phyloP scores from a whole-genome alignment of 176 grass and related monocot genomes.

The Ensete glaucum region DNA sequence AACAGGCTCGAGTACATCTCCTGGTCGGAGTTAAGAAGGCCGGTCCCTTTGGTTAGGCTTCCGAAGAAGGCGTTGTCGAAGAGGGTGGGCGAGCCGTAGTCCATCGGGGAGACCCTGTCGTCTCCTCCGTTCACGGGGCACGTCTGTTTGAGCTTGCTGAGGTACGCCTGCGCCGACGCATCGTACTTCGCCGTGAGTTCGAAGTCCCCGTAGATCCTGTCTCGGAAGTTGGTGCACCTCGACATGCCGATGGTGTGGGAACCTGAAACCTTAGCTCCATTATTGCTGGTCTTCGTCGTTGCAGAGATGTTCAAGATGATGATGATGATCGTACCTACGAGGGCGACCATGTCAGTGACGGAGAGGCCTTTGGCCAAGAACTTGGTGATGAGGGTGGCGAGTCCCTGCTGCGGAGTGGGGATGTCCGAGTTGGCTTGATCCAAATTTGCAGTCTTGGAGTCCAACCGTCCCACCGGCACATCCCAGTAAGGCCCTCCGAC shows the following conservation, averaged over 20 bases:
- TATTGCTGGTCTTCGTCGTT: neutral
- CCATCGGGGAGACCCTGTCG: slow-evolving; percentile 71
- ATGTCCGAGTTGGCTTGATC: slow-evolving; percentile 82
- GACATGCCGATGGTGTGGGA: slow-evolving; percentile 88
- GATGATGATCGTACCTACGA: slow-evolving; percentile 54
- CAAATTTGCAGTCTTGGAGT: slow-evolving; percentile 72
- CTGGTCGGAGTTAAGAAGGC: slow-evolving; percentile 95
- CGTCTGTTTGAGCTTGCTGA: slow-evolving; percentile 63
- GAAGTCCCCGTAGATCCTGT: slow-evolving; percentile 72
- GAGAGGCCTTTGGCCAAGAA: slow-evolving; percentile 89
- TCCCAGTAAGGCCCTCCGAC: slow-evolving; percentile 95
- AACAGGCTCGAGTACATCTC: slow-evolving; percentile 84
- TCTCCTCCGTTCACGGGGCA: slow-evolving; percentile 57
- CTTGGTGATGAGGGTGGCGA: slow-evolving; percentile 75
- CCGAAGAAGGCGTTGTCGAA: slow-evolving; percentile 92
- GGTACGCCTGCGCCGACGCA: slow-evolving; percentile 40
- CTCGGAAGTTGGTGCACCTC: slow-evolving; percentile 61
- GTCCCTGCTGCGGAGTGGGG: slow-evolving; percentile 64
- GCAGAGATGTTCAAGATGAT: neutral
- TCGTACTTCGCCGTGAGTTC: slow-evolving; percentile 53
- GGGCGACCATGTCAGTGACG: slow-evolving; percentile 88
- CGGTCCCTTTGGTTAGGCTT: slow-evolving; percentile 54
- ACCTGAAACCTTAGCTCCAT: slow-evolving; percentile 24
- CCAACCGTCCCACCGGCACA: slow-evolving; percentile 81
- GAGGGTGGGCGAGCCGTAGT: slow-evolving; percentile 37